Evolutionary conservation across 139 green algal species (phyloP).

Genomic region (Gonium pectorale): DNA sequence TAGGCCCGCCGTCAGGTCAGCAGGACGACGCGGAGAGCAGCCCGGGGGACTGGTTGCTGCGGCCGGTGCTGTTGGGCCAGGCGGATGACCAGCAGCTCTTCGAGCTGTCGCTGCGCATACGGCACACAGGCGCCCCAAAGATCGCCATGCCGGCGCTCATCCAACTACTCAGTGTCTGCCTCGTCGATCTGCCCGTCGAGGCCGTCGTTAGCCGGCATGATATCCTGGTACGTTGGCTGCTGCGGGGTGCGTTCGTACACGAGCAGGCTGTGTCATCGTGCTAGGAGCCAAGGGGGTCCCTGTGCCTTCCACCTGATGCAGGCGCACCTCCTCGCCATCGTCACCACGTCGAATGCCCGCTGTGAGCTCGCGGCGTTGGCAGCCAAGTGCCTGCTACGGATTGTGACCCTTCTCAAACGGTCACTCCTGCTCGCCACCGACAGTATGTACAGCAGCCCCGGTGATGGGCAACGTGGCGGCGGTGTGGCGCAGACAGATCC

Average conservation of each 20-base stretch:
- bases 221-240: constrained; percentile 24
- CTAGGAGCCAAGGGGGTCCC: too few species aligned
- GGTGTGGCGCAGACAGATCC: too few species aligned
- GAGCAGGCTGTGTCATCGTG: too few species aligned
- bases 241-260: too few species aligned
- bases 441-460: constrained; percentile 16
- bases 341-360: background rate
- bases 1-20: too few species aligned
- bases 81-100: constrained; percentile 72
- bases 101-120: constrained; percentile 66
- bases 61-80: constrained; percentile 42
- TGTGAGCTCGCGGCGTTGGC: constrained; percentile 13
- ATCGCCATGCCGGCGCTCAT: constrained; percentile 53
- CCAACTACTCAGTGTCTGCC: background rate
- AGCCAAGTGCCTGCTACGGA: constrained; percentile 40
- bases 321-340: constrained; percentile 1
- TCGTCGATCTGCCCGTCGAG: constrained; percentile 39
- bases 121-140: constrained; percentile 53
- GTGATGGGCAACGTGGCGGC: background rate
- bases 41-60: constrained; percentile 27
- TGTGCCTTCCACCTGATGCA: background rate
- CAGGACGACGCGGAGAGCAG: too few species aligned
- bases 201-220: background rate
- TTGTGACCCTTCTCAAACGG: constrained; percentile 46
- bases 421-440: constrained; percentile 47